phyloP scores from a whole-genome alignment of 2,329 filamentous ascomycete genomes.

The Mollisia scopiformis region DNA sequence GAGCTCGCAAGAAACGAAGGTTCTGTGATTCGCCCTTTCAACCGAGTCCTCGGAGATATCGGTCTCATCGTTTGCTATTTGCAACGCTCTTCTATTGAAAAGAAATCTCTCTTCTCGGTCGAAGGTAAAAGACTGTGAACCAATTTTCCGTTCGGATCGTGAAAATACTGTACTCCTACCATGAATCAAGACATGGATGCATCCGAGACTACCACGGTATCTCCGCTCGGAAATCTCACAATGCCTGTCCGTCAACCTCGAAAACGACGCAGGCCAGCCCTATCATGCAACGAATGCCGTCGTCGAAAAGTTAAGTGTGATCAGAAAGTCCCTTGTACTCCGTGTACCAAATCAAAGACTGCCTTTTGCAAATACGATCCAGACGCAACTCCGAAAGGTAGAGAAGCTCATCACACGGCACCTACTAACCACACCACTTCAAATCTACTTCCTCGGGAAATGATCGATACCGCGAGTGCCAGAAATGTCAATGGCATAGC shows the following conservation, averaged over 20 bases:
- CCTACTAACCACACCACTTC: neutral
- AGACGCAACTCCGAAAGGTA: slow-evolving; percentile 2
- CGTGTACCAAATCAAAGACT: slow-evolving; percentile 38
- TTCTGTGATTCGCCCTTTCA: neutral
- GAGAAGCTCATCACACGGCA: neutral
- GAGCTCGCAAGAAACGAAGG: neutral
- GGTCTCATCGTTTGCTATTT: neutral
- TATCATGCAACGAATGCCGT: slow-evolving; percentile 48
- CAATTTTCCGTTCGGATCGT: neutral
- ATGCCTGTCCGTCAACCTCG: slow-evolving; percentile 11
- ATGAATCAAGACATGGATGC: too few relatives aligned
- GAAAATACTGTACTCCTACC: too few relatives aligned
- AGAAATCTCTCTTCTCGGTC: neutral
- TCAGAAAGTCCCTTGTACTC: slow-evolving; percentile 42
- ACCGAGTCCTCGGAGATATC: neutral
- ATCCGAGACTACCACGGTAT: neutral
- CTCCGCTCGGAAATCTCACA: neutral
- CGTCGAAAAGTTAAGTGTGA: slow-evolving; percentile 51
- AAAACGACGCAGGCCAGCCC: slow-evolving; percentile 37
- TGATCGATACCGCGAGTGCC: neutral
- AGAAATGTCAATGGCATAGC: too few relatives aligned
- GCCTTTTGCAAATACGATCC: slow-evolving; percentile 37
- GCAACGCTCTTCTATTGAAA: neutral
- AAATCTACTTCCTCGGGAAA: neutral
- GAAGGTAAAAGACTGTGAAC: neutral